A percentile compares a stretch with the other conserved stretches of the same genome.
These are phyloP conservation scores for Cercophora samala DNA, from an alignment of 495 filamentous ascomycete species.

Conservation along the genomic window DNA sequence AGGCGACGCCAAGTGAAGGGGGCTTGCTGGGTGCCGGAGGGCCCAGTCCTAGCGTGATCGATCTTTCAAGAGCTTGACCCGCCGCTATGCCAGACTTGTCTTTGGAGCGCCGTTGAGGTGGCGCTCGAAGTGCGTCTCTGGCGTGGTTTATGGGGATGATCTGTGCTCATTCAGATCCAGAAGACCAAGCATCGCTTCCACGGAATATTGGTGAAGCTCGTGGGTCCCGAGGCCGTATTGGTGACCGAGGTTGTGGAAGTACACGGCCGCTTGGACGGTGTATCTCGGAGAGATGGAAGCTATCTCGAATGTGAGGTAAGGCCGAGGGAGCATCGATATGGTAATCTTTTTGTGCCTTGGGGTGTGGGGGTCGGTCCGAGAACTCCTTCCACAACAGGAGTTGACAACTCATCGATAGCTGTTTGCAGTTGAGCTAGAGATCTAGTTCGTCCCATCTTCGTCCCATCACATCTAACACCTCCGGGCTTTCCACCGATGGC, in stretches of 20 bases:
- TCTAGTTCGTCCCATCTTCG: not conserved
- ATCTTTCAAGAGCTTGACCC: not conserved
- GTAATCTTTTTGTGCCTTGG: not conserved
- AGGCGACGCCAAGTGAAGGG: constrained; percentile 2
- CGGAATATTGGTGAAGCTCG: not conserved
- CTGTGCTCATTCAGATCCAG: not conserved
- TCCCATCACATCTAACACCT: not conserved
- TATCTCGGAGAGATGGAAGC: not conserved
- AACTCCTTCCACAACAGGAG: not conserved
- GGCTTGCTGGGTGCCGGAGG: not conserved
- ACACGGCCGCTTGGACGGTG: not conserved
- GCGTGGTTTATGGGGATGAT: not conserved
- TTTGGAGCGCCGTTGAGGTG: not conserved
- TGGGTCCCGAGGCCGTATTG: not conserved
- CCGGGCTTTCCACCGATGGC: not conserved
- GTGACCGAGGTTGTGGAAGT: not conserved
- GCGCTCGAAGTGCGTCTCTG: not conserved
- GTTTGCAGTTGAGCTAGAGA: not conserved
- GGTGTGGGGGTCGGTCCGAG: not conserved
- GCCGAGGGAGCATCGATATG: not conserved
- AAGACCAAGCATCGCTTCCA: not conserved
- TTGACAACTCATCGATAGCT: not conserved
- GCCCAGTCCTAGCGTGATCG: constrained; percentile 1
- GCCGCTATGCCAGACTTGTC: not conserved
- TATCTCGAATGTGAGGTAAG: not conserved